Conservation (phyloP, 1,139 yeast species). For the Wickerhamiella pararugosa region DNA sequence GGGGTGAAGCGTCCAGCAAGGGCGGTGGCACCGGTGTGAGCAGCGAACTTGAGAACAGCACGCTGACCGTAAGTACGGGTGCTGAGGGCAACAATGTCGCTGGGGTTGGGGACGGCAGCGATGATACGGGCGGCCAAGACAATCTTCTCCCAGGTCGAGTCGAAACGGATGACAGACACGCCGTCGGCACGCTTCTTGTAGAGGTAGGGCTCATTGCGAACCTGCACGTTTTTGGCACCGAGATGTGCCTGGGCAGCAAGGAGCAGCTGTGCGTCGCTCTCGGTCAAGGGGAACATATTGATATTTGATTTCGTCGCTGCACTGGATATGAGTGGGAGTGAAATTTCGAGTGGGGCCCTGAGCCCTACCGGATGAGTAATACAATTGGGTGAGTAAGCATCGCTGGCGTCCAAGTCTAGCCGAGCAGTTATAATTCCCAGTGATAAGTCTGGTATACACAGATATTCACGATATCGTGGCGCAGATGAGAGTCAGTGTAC, state of each 20-base stretch:
- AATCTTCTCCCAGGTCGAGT: constrained; percentile 99
- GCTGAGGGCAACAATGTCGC: constrained; percentile 97
- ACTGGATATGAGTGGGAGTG: not conserved
- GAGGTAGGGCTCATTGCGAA: constrained; percentile 99
- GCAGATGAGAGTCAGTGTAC: too few relatives aligned
- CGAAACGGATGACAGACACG: constrained; percentile 94
- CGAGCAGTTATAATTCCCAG: too few relatives aligned
- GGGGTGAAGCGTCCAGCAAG: constrained; percentile 99
- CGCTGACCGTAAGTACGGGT: constrained; percentile 99
- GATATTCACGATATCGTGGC: too few relatives aligned
- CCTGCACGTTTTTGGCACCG: constrained; percentile 99
- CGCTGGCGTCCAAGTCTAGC: too few relatives aligned
- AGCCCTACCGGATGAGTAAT: not conserved
- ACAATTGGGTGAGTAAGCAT: too few relatives aligned
- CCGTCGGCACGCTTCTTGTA: constrained; percentile 99
- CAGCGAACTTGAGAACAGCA: constrained; percentile 98
- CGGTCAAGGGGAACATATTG: constrained; percentile 54
- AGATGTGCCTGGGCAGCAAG: constrained; percentile 99
- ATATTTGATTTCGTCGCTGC: not conserved
- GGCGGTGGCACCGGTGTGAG: constrained; percentile 99
- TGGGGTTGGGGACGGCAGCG: constrained; percentile 97
- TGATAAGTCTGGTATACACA: too few relatives aligned
- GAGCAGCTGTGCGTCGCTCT: constrained; percentile 98
- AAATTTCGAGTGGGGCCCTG: not conserved
- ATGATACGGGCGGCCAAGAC: constrained; percentile 99